phyloP scores from a whole-genome alignment of 1,284 basidiomycete genomes.

The Leccinum subspadiceum region DNA sequence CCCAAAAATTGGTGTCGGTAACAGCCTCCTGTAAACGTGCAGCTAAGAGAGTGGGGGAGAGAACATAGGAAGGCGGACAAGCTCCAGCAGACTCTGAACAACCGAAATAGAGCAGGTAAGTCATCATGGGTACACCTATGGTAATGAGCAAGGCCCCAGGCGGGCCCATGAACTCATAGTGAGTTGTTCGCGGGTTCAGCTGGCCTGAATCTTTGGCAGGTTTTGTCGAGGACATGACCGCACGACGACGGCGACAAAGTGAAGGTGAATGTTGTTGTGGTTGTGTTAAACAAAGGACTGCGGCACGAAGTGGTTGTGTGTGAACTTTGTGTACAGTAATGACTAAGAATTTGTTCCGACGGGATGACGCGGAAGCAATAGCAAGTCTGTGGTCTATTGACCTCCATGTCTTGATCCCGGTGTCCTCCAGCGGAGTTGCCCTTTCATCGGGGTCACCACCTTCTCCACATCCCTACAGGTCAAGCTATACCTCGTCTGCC shows the following conservation, averaged over 20 bases:
- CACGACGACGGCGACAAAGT: neutral
- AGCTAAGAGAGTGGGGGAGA: conserved; percentile 34
- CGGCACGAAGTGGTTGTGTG: conserved; percentile 11
- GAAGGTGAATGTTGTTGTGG: neutral
- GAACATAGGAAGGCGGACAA: conserved; percentile 60
- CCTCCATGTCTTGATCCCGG: neutral
- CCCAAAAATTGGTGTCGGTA: conserved; percentile 61
- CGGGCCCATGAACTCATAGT: conserved; percentile 87
- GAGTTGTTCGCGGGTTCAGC: conserved; percentile 66
- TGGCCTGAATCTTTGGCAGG: conserved; percentile 9
- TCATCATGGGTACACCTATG: conserved; percentile 68
- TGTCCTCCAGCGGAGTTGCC: neutral
- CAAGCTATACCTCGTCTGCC: conserved; percentile 73
- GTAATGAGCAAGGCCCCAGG: conserved; percentile 76
- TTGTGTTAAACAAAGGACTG: neutral
- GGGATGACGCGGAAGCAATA: neutral
- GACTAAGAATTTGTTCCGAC: conserved; percentile 4
- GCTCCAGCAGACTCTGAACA: conserved; percentile 80
- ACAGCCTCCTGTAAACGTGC: conserved; percentile 48
- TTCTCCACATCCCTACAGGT: conserved; percentile 84
- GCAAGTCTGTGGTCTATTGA: neutral
- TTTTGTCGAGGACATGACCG: conserved; percentile 23
- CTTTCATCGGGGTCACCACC: conserved; percentile 35
- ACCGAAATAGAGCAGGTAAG: conserved; percentile 82
- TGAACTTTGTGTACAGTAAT: conserved; percentile 11